These are phyloP conservation scores for Paradendryphiella salina DNA, from an alignment of 2,329 filamentous ascomycete genomes.

Conservation along the genomic window DNA sequence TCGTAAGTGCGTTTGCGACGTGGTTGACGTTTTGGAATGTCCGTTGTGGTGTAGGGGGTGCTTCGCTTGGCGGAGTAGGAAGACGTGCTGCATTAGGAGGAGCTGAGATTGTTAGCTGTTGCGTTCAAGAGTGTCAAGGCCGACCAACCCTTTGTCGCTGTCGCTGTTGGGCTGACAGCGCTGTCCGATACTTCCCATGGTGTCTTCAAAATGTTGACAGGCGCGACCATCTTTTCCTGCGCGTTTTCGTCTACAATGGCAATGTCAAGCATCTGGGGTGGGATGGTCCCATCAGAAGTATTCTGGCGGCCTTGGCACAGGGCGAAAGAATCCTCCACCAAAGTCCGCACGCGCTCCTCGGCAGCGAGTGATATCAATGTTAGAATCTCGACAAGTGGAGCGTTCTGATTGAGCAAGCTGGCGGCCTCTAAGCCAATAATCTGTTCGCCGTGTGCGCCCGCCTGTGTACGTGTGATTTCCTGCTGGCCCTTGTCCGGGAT, in stretches of 20 bases:
- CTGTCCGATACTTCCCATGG: constrained; percentile 53
- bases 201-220: constrained; percentile 45
- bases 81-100: constrained; percentile 48
- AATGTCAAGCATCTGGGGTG: constrained; percentile 73
- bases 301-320: constrained; percentile 72
- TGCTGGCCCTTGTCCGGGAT: constrained; percentile 39
- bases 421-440: constrained; percentile 58
- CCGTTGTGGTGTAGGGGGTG: constrained; percentile 54
- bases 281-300: constrained; percentile 78
- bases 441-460: constrained; percentile 64
- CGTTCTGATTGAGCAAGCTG: constrained; percentile 71
- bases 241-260: constrained; percentile 59
- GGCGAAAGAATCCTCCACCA: constrained; percentile 76
- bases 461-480: constrained; percentile 45
- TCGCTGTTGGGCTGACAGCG: constrained; percentile 59
- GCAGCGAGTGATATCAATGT: constrained; percentile 80
- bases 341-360: constrained; percentile 73
- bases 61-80: constrained; percentile 53
- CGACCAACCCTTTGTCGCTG: constrained; percentile 42
- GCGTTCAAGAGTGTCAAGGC: background rate
- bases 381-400: constrained; percentile 78
- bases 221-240: constrained; percentile 46
- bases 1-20: constrained; percentile 56
- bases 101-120: constrained; percentile 24
- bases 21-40: constrained; percentile 59